phyloP scores from a whole-genome alignment of 345 rosid genomes.

The thale cress (Arabidopsis thaliana) region TAIR10.1 NC_003076.8:22243501-22244000 shows the following conservation, averaged over 20 bases:
- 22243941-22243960: slow-evolving; percentile 10
- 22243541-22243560: slow-evolving; percentile 18
- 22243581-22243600: slow-evolving; percentile 16
- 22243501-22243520: slow-evolving; percentile 25
- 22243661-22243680: neutral
- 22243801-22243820: neutral
- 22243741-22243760: too few species aligned
- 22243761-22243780: neutral
- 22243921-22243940: slow-evolving; percentile 35
- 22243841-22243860: neutral
- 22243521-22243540: neutral
- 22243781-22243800: neutral
- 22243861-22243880: neutral
- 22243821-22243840: neutral
- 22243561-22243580: neutral
- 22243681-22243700: neutral
- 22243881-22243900: slow-evolving; percentile 7
- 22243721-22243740: too few species aligned
- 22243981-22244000: slow-evolving; percentile 24
- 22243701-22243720: too few species aligned
- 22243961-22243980: slow-evolving; percentile 27
- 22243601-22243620: slow-evolving; percentile 5
- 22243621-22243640: neutral
- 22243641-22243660: neutral
- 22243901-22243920: slow-evolving; percentile 42